Conservation (phyloP, 1,139 yeast species). For the Pichia sp. region DNA sequence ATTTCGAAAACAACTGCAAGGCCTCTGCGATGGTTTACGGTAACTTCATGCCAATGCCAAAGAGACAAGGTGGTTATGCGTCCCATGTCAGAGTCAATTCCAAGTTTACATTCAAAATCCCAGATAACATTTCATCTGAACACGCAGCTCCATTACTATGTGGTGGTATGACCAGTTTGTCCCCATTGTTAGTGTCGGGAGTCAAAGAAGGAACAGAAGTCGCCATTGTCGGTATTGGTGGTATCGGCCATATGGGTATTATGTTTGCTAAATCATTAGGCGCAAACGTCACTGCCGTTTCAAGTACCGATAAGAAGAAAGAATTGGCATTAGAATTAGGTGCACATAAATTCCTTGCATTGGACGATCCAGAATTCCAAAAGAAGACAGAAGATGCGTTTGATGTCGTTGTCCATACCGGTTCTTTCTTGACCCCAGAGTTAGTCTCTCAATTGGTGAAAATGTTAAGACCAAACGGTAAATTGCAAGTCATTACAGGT, state of each 20-base stretch:
- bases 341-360: constrained; percentile 47
- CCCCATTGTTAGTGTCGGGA: constrained; percentile 48
- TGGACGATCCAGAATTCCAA: constrained; percentile 38
- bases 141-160: constrained; percentile 60
- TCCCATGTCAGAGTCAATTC: constrained; percentile 51
- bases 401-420: constrained; percentile 49
- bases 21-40: constrained; percentile 41
- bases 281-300: constrained; percentile 53
- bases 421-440: constrained; percentile 40
- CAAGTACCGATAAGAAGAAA: constrained; percentile 46
- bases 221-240: constrained; percentile 54
- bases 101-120: constrained; percentile 49
- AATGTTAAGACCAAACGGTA: constrained; percentile 38
- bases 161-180: constrained; percentile 58
- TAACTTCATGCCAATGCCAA: constrained; percentile 35
- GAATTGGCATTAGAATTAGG: constrained; percentile 50
- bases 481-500: constrained; percentile 43
- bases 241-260: constrained; percentile 55
- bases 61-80: constrained; percentile 57
- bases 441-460: constrained; percentile 35
- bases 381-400: constrained; percentile 37
- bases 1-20: constrained; percentile 47
- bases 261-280: constrained; percentile 54
- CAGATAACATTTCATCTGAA: constrained; percentile 44
- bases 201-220: constrained; percentile 36